Conservation (phyloP, 805 yeast genomes). For the Tetrapisispora taiwanensis region DNA sequence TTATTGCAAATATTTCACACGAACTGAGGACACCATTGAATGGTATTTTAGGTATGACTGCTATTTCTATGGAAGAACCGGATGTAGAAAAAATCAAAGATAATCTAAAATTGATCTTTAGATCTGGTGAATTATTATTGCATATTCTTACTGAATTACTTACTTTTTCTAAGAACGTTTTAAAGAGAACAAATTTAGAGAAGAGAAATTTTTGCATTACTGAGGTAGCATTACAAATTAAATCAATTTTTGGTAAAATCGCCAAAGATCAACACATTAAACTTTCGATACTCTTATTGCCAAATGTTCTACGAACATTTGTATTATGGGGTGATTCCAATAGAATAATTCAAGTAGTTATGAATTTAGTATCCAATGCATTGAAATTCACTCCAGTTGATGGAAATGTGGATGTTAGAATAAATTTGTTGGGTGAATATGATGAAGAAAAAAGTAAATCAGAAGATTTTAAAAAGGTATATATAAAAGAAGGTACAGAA, state of each 20-base stretch:
- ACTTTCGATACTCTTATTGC: slow-evolving; percentile 49
- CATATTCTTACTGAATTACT: slow-evolving; percentile 85
- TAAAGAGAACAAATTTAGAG: slow-evolving; percentile 74
- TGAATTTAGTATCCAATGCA: slow-evolving; percentile 86
- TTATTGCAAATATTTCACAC: slow-evolving; percentile 85
- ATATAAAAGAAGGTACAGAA: slow-evolving; percentile 28
- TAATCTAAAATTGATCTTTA: slow-evolving; percentile 72
- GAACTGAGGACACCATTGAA: slow-evolving; percentile 92
- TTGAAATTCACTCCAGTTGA: slow-evolving; percentile 90
- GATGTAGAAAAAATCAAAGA: slow-evolving; percentile 60
- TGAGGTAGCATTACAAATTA: slow-evolving; percentile 77
- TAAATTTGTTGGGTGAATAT: slow-evolving; percentile 58
- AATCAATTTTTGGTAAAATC: slow-evolving; percentile 72
- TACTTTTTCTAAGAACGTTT: slow-evolving; percentile 79
- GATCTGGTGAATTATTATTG: slow-evolving; percentile 82
- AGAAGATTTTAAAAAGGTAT: slow-evolving; percentile 37
- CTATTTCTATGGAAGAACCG: slow-evolving; percentile 82
- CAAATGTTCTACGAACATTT: slow-evolving; percentile 50
- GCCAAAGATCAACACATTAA: slow-evolving; percentile 70
- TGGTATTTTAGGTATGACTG: slow-evolving; percentile 93
- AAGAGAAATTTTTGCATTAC: slow-evolving; percentile 67
- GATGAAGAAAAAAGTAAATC: slow-evolving; percentile 42
- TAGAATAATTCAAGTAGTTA: slow-evolving; percentile 80
- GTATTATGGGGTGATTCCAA: slow-evolving; percentile 80
- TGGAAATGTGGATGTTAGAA: slow-evolving; percentile 62